Evolutionary conservation across 768 basidiomycete species (phyloP), one percentile per base, ranked within the genome.

Genomic region (Psilocybe azurescens): DNA sequence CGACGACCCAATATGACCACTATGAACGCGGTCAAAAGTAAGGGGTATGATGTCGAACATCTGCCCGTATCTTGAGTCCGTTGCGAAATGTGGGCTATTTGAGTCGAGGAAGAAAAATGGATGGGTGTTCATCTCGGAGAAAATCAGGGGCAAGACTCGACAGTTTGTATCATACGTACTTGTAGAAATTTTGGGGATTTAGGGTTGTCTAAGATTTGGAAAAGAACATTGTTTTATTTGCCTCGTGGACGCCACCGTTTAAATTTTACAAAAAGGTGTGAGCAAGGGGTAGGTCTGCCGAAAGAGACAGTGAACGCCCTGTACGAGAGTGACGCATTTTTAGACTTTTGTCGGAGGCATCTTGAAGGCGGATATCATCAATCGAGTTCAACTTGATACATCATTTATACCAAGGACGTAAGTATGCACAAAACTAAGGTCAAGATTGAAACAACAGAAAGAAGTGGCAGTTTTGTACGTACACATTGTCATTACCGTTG

Each of bases 21-120:
- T 28, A 28, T 68, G 57, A 44, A 70, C 73, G 41, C 70, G 64
- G 57, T 73, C 72, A 28, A 74, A 70, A 13, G 63, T 46, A 4
- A 74, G 61, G 13, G 71, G 63, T 3, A 46, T 52, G 7, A 61
- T 50, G 36, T 67, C 59, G 53, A 64, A 62, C 51, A 62, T 54
- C 11, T 44, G 46, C 18, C 7, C 16, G 2, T 29, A 7, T 14
- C 10, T n/a, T 10, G 1, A 9, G 33, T 20, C 36, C 1, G 55
- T 13, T n/a, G 13, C 4, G 33, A 13, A 38, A 13, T 9, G 38
- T 44, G 16, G 36, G 5, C 1, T 49, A 6, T 39, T 44, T 48
- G 60, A 51, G 38, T 39, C 28, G 48, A 30, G 48, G 20, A 46
- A 50, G 29, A 39, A 48, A 5, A 48, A 16, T 10, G 24, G 14